These are phyloP conservation scores for Macrocystidia cucumis DNA, from an alignment of 1,284 basidiomycete genomes.

Conservation along the genomic window DNA sequence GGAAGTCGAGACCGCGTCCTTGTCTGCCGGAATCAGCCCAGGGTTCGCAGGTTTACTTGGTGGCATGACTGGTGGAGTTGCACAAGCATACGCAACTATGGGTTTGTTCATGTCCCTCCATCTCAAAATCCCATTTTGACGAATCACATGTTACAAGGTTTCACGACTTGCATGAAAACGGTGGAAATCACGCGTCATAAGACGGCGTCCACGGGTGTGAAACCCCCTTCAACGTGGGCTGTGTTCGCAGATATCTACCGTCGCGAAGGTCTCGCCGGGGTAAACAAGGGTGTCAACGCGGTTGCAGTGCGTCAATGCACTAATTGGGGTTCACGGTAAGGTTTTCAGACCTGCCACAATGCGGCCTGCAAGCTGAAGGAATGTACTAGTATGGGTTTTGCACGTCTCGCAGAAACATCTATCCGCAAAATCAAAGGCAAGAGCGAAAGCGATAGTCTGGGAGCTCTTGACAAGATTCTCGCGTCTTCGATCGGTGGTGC, in stretches of 20 bases:
- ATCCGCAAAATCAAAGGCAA: conserved; percentile 80
- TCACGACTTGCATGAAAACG: conserved; percentile 98
- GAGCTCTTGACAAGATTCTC: conserved; percentile 81
- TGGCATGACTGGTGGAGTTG: conserved; percentile 96
- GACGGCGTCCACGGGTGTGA: conserved; percentile 82
- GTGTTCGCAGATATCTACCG: conserved; percentile 94
- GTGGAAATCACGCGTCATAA: conserved; percentile 98
- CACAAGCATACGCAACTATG: conserved; percentile 99
- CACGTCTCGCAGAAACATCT: conserved; percentile 81
- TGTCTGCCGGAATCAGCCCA: conserved; percentile 66
- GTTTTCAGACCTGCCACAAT: conserved; percentile 1
- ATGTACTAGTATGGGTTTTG: conserved; percentile 84
- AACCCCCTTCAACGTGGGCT: conserved; percentile 91
- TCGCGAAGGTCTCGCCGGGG: conserved; percentile 88
- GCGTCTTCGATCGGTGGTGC: conserved; percentile 93
- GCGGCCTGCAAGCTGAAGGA: neutral
- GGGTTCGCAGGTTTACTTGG: conserved; percentile 86
- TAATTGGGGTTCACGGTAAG: conserved; percentile 96
- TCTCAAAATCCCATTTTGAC: conserved; percentile 3
- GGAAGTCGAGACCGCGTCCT: conserved; percentile 79
- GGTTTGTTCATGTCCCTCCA: conserved; percentile 47
- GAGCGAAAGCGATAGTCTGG: conserved; percentile 67
- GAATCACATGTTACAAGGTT: conserved; percentile 46
- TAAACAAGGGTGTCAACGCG: conserved; percentile 99
- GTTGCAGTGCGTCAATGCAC: conserved; percentile 97